These are phyloP conservation scores for Fraxinus americana DNA, from an alignment of 257 asterid genomes.

Conservation along the genomic window DNA sequence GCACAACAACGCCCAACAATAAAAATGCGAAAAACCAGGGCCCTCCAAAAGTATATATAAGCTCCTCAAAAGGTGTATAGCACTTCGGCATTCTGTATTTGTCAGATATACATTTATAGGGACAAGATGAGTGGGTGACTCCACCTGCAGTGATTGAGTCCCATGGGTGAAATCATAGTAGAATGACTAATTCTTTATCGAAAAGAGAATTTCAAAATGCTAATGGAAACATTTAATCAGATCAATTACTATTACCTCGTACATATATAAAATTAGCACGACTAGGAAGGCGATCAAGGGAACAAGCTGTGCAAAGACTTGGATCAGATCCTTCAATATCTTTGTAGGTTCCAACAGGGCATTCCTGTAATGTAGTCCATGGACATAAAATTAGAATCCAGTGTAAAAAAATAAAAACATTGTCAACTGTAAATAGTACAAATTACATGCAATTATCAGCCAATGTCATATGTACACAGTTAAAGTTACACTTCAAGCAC, in stretches of 20 bases:
- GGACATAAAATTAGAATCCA: constrained; percentile 27
- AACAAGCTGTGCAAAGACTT: constrained; percentile 72
- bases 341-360: constrained; percentile 87
- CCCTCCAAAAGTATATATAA: constrained; percentile 87
- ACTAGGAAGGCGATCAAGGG: constrained; percentile 70
- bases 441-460: constrained; percentile 16
- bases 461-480: neutral
- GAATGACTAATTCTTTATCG: constrained; percentile 2
- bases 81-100: constrained; percentile 84
- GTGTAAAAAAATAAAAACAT: neutral
- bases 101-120: constrained; percentile 78
- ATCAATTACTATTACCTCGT: constrained; percentile 61
- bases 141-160: constrained; percentile 67
- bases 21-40: constrained; percentile 86
- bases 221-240: constrained; percentile 20
- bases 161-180: constrained; percentile 28
- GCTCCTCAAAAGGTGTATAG: constrained; percentile 93
- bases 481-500: constrained; percentile 11
- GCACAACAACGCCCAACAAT: constrained; percentile 61
- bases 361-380: constrained; percentile 56
- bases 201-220: constrained; percentile 11
- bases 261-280: constrained; percentile 84
- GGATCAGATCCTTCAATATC: constrained; percentile 82
- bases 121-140: constrained; percentile 74
- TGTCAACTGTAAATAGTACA: constrained; percentile 16